Evolutionary conservation across 805 yeast genomes (phyloP), one percentile per base, ranked within the genome.

Genomic region (Lipomyces sp.): DNA sequence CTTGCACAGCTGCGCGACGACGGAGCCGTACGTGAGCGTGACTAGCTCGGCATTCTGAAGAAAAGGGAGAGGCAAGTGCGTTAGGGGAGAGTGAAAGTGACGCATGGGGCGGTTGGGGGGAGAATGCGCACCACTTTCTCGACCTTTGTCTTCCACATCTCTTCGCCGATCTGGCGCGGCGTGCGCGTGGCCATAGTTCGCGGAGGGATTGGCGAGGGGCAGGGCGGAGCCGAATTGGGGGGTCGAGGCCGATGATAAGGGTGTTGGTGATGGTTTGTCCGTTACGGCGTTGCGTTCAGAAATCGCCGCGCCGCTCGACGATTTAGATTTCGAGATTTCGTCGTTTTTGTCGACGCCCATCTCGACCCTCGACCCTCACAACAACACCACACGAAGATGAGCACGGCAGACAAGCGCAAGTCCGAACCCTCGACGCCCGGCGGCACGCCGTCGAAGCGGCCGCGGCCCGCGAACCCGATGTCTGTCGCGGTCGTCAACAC

Each of bases 1-100:
- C 51, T 83, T 80, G 65, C 96, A 89, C 46, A 93, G 71, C 63
- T 91, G 97, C 13, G 95, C 80, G 42, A 93, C 98, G 42, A 93
- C 80, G 2, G 96, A 83, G 8, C 98, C 98, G 63, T 93, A 93
- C 1, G 96, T 91, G 52, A 93, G 72, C n/a, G 96, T 87, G 69
- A 93, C 87, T 45, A 93, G 75, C 69, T 93, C 98, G 1, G 95
- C 83, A 66, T 90, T 93, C 84, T 81, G 48, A n/a, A 26, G 29
- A 26, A 26, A 10, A n/a, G n/a, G n/a, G n/a, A n/a, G n/a, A n/a
- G n/a, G n/a, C n/a, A n/a, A 11, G 28, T 10, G 31, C 18, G 28
- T 21, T 38, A 14, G 21, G n/a, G 29, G 18, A 26, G 23, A 24
- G 26, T 14, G 19, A 19, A n/a, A 41, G 32, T 21, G 16, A 7